phyloP scores from a whole-genome alignment of 2,329 filamentous ascomycete genomes.

The Diaporthe eres region DNA sequence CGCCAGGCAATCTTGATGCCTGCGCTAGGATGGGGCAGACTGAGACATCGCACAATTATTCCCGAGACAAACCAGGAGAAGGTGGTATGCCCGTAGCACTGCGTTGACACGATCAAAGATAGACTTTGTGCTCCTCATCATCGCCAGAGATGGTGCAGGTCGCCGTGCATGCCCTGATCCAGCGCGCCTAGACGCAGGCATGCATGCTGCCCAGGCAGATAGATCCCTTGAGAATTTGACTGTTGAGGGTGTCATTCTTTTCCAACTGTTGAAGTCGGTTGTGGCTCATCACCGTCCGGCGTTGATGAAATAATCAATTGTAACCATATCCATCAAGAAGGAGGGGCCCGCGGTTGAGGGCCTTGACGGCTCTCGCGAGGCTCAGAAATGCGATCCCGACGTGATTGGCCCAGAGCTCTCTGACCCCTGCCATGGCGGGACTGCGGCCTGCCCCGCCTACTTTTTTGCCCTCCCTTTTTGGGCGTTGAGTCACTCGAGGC shows the following conservation, averaged over 20 bases:
- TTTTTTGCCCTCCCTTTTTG: conserved; percentile 32
- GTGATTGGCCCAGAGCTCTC: conserved; percentile 14
- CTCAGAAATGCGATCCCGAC: conserved; percentile 26
- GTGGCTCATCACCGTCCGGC: neutral
- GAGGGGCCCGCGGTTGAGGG: neutral
- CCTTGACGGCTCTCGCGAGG: conserved; percentile 3
- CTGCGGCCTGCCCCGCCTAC: conserved; percentile 22
- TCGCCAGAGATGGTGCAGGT: conserved; percentile 13
- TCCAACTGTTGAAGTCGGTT: too few species aligned
- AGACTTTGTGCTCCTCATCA: conserved; percentile 20
- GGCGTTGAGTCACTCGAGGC: conserved; percentile 31
- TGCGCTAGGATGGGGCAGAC: neutral
- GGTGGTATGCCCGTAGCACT: conserved; percentile 6
- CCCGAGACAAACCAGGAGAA: conserved; percentile 23
- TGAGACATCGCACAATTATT: conserved; percentile 16
- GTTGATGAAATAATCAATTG: neutral
- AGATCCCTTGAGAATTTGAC: neutral
- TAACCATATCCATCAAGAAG: too few species aligned
- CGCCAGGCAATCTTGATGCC: neutral
- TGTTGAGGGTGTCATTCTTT: neutral
- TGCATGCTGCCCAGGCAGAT: conserved; percentile 3
- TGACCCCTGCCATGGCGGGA: conserved; percentile 31
- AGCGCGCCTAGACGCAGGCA: too few species aligned
- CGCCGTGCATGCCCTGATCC: neutral
- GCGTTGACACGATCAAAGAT: conserved; percentile 6